Evolutionary conservation across 108 stramenopile genomes (phyloP).

Genomic region (Cyclotella kingstonii): DNA sequence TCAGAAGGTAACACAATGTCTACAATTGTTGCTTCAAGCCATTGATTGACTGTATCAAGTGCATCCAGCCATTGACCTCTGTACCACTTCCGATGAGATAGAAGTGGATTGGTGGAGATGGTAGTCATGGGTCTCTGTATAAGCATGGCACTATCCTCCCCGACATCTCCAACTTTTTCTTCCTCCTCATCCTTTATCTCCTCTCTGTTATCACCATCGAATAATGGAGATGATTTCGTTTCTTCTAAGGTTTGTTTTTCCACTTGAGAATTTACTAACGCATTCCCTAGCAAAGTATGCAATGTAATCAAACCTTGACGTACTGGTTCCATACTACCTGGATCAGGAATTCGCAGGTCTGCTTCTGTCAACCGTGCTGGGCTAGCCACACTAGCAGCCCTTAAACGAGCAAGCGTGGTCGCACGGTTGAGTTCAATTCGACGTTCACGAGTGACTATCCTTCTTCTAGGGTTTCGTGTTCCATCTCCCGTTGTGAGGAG

Average conservation of each 20-base stretch:
- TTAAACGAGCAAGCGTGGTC: neutral
- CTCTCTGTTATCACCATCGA: neutral
- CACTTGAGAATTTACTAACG: neutral
- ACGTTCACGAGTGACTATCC: neutral
- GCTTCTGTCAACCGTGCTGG: constrained; percentile 61
- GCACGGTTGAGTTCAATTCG: neutral
- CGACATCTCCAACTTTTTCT: constrained; percentile 11
- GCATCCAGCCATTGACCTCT: constrained; percentile 96
- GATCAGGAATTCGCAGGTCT: constrained; percentile 63
- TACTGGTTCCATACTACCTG: constrained; percentile 86
- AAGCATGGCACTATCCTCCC: neutral
- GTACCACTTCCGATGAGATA: constrained; percentile 78
- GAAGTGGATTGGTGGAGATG: constrained; percentile 34
- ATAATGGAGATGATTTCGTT: too few species aligned
- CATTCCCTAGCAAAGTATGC: constrained; percentile 78
- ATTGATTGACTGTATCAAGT: constrained; percentile 94
- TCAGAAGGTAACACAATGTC: constrained; percentile 74
- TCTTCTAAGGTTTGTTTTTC: too few species aligned
- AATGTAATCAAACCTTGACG: constrained; percentile 93
- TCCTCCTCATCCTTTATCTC: constrained; percentile 6
- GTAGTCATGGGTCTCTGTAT: neutral
- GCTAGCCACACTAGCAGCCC: constrained; percentile 8
- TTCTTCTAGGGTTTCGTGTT: too few species aligned
- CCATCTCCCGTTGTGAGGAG: too few species aligned
- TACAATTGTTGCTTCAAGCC: constrained; percentile 96